Evolutionary conservation across 2,329 filamentous ascomycete species (phyloP).

Genomic region (Sphaerulina populicola): DNA sequence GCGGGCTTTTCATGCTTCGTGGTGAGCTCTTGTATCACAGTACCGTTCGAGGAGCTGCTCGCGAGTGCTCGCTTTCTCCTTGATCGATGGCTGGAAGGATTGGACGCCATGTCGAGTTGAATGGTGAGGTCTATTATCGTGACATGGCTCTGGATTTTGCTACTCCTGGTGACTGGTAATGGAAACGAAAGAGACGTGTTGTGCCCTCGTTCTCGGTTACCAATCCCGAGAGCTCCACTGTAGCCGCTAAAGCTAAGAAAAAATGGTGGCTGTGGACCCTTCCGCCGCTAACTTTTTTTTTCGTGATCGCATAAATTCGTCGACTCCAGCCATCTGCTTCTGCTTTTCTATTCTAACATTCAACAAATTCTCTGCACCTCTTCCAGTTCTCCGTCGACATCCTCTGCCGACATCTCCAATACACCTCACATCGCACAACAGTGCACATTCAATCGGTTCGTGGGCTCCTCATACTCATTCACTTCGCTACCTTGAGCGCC

Average conservation of each 20-base stretch:
- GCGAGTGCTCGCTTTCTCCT: conserved; percentile 40
- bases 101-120: conserved; percentile 19
- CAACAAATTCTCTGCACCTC: not conserved
- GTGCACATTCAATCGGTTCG: conserved; percentile 20
- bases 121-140: conserved; percentile 4
- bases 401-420: conserved; percentile 5
- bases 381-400: conserved; percentile 5
- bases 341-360: not conserved
- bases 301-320: conserved; percentile 1
- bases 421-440: not conserved
- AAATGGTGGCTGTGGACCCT: no score
- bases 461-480: conserved; percentile 25
- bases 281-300: not conserved
- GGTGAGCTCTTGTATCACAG: conserved; percentile 38
- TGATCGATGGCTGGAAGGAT: conserved; percentile 30
- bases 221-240: no score
- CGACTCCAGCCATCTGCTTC: conserved; percentile 3
- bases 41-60: conserved; percentile 36
- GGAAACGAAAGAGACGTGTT: no score
- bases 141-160: conserved; percentile 5
- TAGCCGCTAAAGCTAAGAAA: not conserved
- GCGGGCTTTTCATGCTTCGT: conserved; percentile 52
- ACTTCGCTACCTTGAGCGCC: conserved; percentile 19
- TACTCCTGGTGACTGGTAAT: not conserved
- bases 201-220: no score